Evolutionary conservation across 441 rosid genomes (phyloP), one percentile per base, ranked within the genome.

Genomic region (Aleurites moluccanus): DNA sequence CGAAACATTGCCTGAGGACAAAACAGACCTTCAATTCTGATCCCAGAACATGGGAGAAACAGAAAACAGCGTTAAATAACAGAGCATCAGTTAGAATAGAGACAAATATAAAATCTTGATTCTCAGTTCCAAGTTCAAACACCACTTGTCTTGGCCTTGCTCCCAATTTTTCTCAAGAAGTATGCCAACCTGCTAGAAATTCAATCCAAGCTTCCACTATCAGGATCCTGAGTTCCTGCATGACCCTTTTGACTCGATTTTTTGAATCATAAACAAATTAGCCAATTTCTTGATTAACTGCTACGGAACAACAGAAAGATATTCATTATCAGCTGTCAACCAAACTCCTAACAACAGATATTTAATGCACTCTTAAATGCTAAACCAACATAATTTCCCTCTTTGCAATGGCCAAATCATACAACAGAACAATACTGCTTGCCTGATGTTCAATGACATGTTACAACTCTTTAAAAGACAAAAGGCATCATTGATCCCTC

Each of bases 381-480:
- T 45, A 53, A 30, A 18, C 10, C 44, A 28, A 60, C 15, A 73
- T 4, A 74, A 75, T 10, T 47, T 33, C 27, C 59, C 23, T 13
- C 42, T 27, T 50, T 50, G 60, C 16, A 6, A 15, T 13, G 62
- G 60, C 33, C 10, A 63, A 72, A 47, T 20, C 59, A 73, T 21
- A 64, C 76, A 63, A 73, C 62, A 28, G 56, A 6, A 42, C 21
- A 38, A 44, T 1, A 59, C 0, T 28, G 40, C 64, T 60, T 9
- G 50, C 57, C 25, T 10, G 57, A 25, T 44, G 45, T 44, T 68
- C 59, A 21, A 55, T 30, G 10, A 21, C 53, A 64, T 33, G 47
- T 16, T 67, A 60, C 67, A 75, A 67, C 40, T 38, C 33, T n/a
- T n/a, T 6, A 38, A 74, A 57, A 18, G 44, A n/a, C n/a, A 38